These are phyloP conservation scores for Tricholoma sp. DNA, from an alignment of 768 basidiomycete species.

Conservation along the genomic window DNA sequence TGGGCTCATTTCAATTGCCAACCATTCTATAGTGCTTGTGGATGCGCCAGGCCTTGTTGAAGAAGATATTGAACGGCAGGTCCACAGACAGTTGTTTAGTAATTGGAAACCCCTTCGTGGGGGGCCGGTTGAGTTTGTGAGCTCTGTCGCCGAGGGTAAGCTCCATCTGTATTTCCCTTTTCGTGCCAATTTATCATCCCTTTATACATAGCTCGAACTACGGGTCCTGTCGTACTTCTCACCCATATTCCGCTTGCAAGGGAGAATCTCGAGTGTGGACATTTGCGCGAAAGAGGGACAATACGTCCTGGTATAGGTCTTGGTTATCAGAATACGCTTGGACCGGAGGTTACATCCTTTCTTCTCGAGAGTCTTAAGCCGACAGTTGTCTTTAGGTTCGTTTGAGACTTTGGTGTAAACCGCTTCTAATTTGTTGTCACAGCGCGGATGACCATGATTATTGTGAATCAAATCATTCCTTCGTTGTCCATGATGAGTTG, in stretches of 20 bases:
- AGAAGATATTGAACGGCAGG: constrained; percentile 55
- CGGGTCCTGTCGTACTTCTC: constrained; percentile 62
- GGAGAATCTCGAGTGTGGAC: constrained; percentile 69
- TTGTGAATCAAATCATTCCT: constrained; percentile 59
- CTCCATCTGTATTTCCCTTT: neutral
- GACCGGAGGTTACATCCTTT: constrained; percentile 57
- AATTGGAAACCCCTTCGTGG: constrained; percentile 44
- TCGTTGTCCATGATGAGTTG: constrained; percentile 12
- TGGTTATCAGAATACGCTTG: constrained; percentile 85
- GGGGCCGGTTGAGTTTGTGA: constrained; percentile 53
- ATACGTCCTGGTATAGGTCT: constrained; percentile 71
- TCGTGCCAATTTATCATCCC: neutral
- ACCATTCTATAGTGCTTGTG: constrained; percentile 67
- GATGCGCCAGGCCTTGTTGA: constrained; percentile 73
- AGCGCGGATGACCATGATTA: constrained; percentile 97
- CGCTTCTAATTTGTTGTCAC: neutral
- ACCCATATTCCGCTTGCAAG: constrained; percentile 88
- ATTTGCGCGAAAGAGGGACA: constrained; percentile 65
- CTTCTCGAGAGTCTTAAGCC: constrained; percentile 64
- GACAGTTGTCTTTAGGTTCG: constrained; percentile 68
- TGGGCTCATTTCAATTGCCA: constrained; percentile 55
- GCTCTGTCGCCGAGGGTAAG: constrained; percentile 34
- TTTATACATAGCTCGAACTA: constrained; percentile 28
- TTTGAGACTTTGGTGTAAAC: neutral
- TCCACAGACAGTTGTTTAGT: constrained; percentile 32